Percentiles rank a stretch among this genome's conserved stretches.
These are phyloP conservation scores for Rhododendron simsii DNA, from an alignment of 148 eudicot genomes.

Conservation along the genomic window DNA sequence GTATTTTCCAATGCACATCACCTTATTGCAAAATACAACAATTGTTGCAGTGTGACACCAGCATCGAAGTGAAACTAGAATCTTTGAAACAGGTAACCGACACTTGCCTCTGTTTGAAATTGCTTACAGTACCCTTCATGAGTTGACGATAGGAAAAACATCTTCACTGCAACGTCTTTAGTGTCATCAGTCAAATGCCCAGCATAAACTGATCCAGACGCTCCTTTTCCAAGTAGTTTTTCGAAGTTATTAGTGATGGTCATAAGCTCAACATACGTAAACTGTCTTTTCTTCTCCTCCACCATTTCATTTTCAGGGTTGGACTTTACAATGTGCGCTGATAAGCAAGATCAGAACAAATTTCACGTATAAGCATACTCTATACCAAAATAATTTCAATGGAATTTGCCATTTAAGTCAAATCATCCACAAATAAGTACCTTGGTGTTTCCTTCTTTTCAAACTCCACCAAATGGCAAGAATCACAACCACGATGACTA, in stretches of 20 bases:
- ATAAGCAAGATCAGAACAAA: neutral
- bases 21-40: neutral
- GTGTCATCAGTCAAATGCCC: slow-evolving; percentile 4
- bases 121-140: slow-evolving; percentile 15
- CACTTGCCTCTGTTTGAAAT: slow-evolving; percentile 22
- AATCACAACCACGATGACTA: neutral
- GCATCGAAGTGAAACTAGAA: neutral
- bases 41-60: neutral
- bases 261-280: neutral
- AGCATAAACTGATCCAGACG: slow-evolving; percentile 27
- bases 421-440: neutral
- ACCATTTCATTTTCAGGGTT: neutral
- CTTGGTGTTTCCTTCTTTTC: neutral
- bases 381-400: neutral
- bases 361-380: neutral
- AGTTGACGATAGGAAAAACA: neutral
- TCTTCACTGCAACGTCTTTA: neutral
- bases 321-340: neutral
- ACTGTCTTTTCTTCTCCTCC: neutral
- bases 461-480: neutral
- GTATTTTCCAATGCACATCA: neutral
- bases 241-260: neutral
- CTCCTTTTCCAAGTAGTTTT: slow-evolving; percentile 25
- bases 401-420: neutral
- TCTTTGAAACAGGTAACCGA: too few relatives aligned